Base-by-base conservation (phyloP, 2,329 filamentous ascomycete genomes). In the Dendrostoma leiphaemia region DNA sequence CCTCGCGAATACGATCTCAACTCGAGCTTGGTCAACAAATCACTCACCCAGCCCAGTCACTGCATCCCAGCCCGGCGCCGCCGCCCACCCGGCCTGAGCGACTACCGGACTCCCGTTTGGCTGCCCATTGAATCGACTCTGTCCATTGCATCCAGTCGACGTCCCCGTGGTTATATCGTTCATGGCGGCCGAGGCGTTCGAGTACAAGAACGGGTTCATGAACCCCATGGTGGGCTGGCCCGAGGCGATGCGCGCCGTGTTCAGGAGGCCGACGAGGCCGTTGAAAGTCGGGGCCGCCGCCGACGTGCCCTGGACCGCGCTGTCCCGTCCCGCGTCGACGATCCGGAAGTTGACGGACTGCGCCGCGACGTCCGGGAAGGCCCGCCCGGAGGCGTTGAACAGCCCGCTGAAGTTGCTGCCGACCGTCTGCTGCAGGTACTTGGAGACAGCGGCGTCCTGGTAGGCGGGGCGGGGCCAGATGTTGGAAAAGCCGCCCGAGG, bases 351-450 rank as follows among this genome's bases (percentile, higher is more conserved):
- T 65, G 5, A 54, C 38, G 24, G 54, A 50, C 47, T 54, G 54
- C 13, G 82, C 82, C 1, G 84, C 71, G 12, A 88, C 74, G 61
- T 88, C 85, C 0, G 85, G 84, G 58, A 83, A 81, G 0, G 71
- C 85, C 53, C 85, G 76, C 0, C 85, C 85, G 0, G 56, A 37
- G 6, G 62, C 53, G 26, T 57, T 59, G 37, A 63, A 59, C 2
- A 48, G 4, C 7, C 48, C 41, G 1, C 41, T 52, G n/a, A 43
- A 45, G 26, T 44, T 52, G 43, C 29, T 48, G 31, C 29, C 38
- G 41, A 48, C 12, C 12, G 6, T 19, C 23, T 35, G 31, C n/a
- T 34, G 38, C 2, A 51, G 40, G 15, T 56, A 53, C 10, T 19
- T 29, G 1, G 49, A 35, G 1, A 51, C 55, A 12, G 34, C 69